Base-by-base conservation (phyloP, 2,329 filamentous ascomycete genomes). In the Ramichloridium luteum region DNA sequence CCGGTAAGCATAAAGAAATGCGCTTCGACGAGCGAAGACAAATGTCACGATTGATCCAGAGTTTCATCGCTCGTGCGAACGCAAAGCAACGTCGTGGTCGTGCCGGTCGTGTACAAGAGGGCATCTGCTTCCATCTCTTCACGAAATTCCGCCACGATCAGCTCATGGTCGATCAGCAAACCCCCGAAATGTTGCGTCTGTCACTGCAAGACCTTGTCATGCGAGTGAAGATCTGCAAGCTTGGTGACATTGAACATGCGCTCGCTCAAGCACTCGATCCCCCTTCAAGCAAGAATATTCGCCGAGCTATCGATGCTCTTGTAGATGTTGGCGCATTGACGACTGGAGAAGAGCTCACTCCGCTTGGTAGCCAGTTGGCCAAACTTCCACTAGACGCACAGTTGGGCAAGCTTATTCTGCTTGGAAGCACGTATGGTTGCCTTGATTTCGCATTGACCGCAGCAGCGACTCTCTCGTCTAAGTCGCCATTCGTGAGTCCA, bases 1-100 rank as follows among this genome's bases (percentile, higher is more conserved):
- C 85, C 1, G 90, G 90, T 35, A 96, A 93, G 57, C 88, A 96
- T 57, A 85, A 92, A 44, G 88, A 93, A 57, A 94, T 94, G 88
- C 65, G 88, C 16, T 96, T 93, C 47, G 88, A 98, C 50, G 90
- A 98, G 60, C 74, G 82, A 34, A 72, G 85, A 35, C 90, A 98
- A 50, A 67, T 98, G 18, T 96, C 88, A 1, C 73, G 83, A 13
- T 69, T 98, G 13, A 79, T 93, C 18, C 88, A 96, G 54, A 85
- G 85, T 0, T 98, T 96, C 55, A 93, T 98, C 41, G 93, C 88
- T 1, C 74, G 80, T 33, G 90, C 90, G 10, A 96, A 96, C 52
- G 88, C 90, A 1, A 94, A 94, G 51, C 90, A 98, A 55, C 76
- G 90, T 37, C 77, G 88, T 41, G 90, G 90, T 36, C 77, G 90